phyloP scores from a whole-genome alignment of 495 filamentous ascomycete species.

The Pseudoneurospora amorphoporcata region DNA sequence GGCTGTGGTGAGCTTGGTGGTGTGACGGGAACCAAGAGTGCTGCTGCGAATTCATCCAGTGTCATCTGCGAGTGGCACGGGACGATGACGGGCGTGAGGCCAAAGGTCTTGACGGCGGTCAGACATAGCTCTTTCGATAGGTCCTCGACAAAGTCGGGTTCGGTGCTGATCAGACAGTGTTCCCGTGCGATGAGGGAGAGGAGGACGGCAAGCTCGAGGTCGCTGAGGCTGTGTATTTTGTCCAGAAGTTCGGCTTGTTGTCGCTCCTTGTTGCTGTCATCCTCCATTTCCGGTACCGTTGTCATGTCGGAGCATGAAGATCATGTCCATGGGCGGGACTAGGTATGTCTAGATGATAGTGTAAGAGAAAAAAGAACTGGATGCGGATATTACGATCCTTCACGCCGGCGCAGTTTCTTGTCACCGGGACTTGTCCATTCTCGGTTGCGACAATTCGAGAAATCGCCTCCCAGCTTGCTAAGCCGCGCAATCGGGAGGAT shows the following conservation, averaged over 20 bases:
- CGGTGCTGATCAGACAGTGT: conserved; percentile 80
- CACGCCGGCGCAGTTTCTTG: neutral
- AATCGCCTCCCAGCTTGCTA: neutral
- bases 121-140: conserved; percentile 63
- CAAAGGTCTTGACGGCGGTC: conserved; percentile 60
- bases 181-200: conserved; percentile 68
- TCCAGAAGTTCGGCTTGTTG: conserved; percentile 35
- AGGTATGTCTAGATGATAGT: neutral
- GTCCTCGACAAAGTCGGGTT: conserved; percentile 47
- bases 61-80: conserved; percentile 62
- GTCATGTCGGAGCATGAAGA: neutral
- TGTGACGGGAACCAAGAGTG: conserved; percentile 44
- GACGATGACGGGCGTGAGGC: conserved; percentile 53
- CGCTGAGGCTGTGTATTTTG: conserved; percentile 64
- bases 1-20: conserved; percentile 6
- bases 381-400: neutral
- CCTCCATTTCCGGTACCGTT: conserved; percentile 45
- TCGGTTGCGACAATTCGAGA: neutral
- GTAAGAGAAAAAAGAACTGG: neutral
- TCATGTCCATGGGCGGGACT: neutral
- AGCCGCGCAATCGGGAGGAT: neutral
- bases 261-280: conserved; percentile 17
- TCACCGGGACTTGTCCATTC: neutral
- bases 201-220: conserved; percentile 79
- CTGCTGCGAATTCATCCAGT: conserved; percentile 66